phyloP scores from a whole-genome alignment of 108 stramenopile genomes.

The Schizochytrium sp. region DNA sequence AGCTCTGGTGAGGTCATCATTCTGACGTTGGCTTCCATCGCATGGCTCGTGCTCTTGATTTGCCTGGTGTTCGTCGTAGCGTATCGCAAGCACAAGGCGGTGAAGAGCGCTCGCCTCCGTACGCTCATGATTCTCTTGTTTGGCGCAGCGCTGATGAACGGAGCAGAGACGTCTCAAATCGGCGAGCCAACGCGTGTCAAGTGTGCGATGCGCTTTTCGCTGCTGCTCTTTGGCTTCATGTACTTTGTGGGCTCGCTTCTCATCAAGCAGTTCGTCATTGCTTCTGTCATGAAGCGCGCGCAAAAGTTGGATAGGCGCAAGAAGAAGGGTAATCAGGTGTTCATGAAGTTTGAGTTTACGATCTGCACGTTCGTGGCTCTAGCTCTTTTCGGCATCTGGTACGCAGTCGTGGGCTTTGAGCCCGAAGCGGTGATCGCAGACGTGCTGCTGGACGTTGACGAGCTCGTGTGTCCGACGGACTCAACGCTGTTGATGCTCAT shows the following conservation, averaged over 20 bases:
- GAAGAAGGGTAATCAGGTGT: neutral
- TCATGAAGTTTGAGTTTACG: neutral
- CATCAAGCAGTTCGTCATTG: neutral
- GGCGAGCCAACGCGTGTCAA: neutral
- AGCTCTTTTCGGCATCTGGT: neutral
- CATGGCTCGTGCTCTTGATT: no score
- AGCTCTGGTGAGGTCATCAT: neutral
- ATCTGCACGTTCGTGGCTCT: neutral
- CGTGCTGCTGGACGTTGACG: neutral
- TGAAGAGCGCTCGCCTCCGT: neutral
- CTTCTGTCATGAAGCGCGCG: neutral
- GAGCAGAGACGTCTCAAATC: neutral
- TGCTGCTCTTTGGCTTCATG: neutral
- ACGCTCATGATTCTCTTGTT: neutral
- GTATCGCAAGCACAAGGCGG: neutral
- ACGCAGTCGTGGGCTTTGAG: neutral
- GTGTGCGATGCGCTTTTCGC: neutral
- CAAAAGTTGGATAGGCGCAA: neutral
- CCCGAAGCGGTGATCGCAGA: neutral
- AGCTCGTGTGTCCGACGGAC: neutral
- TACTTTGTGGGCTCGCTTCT: neutral
- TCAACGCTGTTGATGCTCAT: neutral
- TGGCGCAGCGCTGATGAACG: neutral
- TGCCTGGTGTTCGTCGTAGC: no score
- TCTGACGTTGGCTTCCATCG: neutral